phyloP scores from a whole-genome alignment of 345 rosid genomes.

The Euphorbia tirucalli region DNA sequence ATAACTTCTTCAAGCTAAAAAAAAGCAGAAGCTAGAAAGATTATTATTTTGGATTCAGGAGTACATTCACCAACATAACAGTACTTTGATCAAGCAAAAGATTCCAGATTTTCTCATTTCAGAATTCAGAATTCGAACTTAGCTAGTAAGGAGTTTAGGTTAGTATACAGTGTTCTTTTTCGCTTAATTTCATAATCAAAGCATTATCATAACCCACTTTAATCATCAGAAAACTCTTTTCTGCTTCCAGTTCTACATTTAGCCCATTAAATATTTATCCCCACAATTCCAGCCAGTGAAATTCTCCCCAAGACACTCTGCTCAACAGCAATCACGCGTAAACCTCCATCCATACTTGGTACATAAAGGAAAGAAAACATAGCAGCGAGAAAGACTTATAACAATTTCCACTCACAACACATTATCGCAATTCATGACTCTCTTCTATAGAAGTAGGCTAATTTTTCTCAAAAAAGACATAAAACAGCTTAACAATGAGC shows the following conservation, averaged over 20 bases:
- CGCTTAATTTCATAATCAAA: not conserved
- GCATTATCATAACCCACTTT: not conserved
- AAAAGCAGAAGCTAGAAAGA: not conserved
- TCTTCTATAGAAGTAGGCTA: not conserved
- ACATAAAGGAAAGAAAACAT: not conserved
- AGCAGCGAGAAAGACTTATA: not conserved
- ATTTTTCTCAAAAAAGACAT: not conserved
- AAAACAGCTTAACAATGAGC: not conserved
- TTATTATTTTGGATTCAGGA: not conserved
- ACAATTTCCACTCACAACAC: not conserved
- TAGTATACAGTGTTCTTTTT: not conserved
- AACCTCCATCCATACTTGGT: too few species aligned
- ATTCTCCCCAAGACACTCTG: not conserved
- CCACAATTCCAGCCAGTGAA: not conserved
- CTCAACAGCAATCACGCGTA: not conserved
- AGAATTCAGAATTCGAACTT: not conserved
- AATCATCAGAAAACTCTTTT: not conserved
- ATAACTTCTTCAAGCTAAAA: slow-evolving; percentile 74
- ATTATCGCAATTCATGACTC: not conserved
- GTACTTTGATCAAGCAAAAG: not conserved
- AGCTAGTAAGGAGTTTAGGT: too few species aligned
- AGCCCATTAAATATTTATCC: not conserved
- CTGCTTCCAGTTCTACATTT: not conserved
- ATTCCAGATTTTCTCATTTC: not conserved
- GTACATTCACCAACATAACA: not conserved